Evolutionary conservation across 73 alveolate genomes (phyloP).

Genomic region (Effrenium voratum): DNA sequence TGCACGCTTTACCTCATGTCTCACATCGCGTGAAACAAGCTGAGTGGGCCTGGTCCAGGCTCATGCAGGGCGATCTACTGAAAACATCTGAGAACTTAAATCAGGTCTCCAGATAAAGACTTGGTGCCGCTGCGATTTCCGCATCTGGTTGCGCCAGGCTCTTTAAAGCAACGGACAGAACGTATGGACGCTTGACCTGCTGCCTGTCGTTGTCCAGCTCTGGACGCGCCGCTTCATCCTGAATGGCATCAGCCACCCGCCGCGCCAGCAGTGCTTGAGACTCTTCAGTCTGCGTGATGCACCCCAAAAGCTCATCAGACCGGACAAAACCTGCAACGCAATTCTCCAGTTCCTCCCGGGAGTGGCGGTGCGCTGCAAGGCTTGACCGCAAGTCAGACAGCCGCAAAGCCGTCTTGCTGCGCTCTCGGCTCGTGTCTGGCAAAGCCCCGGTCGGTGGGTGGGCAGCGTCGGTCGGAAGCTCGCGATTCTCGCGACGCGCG

Average conservation of each 20-base stretch:
- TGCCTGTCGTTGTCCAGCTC: not conserved
- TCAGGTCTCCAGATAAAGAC: not conserved
- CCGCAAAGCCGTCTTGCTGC: not conserved
- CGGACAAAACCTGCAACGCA: slow-evolving; percentile 35
- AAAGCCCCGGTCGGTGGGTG: too few species aligned
- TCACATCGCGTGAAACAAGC: not conserved
- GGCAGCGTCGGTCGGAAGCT: not conserved
- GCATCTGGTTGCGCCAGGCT: not conserved
- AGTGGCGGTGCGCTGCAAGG: slow-evolving; percentile 21
- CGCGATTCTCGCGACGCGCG: not conserved
- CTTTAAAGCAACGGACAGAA: slow-evolving; percentile 38
- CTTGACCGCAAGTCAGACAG: not conserved
- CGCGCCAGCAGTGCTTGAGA: slow-evolving; percentile 10
- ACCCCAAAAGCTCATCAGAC: slow-evolving; percentile 13
- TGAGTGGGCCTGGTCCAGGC: not conserved
- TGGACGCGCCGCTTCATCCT: not conserved
- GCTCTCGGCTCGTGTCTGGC: not conserved
- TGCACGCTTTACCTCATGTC: not conserved
- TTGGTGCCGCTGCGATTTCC: not conserved
- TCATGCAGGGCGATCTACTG: too few species aligned
- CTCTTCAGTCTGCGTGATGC: slow-evolving; percentile 30
- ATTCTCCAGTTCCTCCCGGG: slow-evolving; percentile 18
- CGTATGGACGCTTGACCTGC: not conserved
- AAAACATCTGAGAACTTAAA: not conserved
- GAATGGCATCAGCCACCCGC: not conserved